Evolutionary conservation across 2,329 filamentous ascomycete species (phyloP).

Genomic region (Ophiocordyceps robertsii): DNA sequence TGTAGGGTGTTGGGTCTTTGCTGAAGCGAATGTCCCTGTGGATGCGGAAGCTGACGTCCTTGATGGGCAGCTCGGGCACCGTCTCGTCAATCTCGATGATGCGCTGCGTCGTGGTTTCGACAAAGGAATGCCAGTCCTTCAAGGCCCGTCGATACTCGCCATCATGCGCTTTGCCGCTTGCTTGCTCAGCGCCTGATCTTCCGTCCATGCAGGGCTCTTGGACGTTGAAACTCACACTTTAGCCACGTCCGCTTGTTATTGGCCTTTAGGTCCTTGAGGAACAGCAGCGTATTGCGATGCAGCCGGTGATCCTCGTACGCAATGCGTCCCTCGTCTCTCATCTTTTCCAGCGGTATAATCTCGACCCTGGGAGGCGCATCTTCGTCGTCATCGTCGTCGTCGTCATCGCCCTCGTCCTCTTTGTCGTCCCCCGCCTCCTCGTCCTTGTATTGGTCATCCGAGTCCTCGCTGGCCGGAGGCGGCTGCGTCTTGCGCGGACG

Average conservation of each 20-base stretch:
- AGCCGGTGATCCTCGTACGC: conserved; percentile 38
- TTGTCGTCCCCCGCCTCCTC: conserved; percentile 5
- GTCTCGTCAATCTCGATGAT: conserved; percentile 64
- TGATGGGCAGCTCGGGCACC: conserved; percentile 72
- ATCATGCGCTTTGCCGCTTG: conserved; percentile 49
- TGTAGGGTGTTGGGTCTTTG: conserved; percentile 78
- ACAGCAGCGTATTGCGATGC: conserved; percentile 44
- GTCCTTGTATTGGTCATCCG: conserved; percentile 12
- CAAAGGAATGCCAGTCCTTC: conserved; percentile 70
- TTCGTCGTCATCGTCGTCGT: conserved; percentile 23
- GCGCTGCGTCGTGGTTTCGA: conserved; percentile 56
- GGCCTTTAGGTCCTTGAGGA: conserved; percentile 43
- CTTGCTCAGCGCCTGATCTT: too few relatives aligned
- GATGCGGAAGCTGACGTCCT: conserved; percentile 79
- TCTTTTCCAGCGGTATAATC: conserved; percentile 21
- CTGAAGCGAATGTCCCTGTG: conserved; percentile 78
- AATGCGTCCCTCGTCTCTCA: conserved; percentile 19
- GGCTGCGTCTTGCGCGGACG: conserved; percentile 10
- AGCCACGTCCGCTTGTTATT: conserved; percentile 48
- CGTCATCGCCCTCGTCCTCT: conserved; percentile 13
- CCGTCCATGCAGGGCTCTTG: not conserved
- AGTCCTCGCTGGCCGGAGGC: conserved; percentile 7
- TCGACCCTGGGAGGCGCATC: conserved; percentile 19
- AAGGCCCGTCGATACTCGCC: conserved; percentile 64
- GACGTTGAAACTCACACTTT: conserved; percentile 28